Percentiles rank a stretch among this genome's conserved stretches.
Evolutionary conservation across 441 rosid genomes (phyloP).

Genomic region (Viola pubescens): DNA sequence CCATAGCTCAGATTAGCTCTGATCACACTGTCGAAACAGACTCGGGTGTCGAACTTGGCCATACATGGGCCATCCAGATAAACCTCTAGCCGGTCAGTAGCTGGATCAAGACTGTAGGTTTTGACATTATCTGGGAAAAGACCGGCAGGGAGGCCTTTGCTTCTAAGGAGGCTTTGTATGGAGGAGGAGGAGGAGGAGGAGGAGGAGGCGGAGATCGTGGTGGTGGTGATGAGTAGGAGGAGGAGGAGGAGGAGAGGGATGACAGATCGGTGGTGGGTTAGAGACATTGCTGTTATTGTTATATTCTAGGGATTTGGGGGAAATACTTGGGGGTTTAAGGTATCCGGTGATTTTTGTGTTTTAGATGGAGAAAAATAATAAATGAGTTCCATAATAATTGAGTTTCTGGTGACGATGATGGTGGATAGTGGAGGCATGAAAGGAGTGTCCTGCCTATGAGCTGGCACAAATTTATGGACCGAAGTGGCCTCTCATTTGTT

Average conservation of each 20-base stretch:
- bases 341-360: neutral
- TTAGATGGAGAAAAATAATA: too few relatives aligned
- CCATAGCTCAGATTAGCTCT: conserved; percentile 81
- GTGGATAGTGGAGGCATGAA: neutral
- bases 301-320: conserved; percentile 5
- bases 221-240: conserved; percentile 19
- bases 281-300: conserved; percentile 25
- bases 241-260: conserved; percentile 19
- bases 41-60: conserved; percentile 67
- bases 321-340: neutral
- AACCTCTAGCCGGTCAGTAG: conserved; percentile 52
- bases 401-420: conserved; percentile 4
- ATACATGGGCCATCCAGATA: conserved; percentile 59
- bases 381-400: too few relatives aligned
- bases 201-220: conserved; percentile 10
- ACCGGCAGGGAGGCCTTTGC: conserved; percentile 82
- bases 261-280: conserved; percentile 26
- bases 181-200: conserved; percentile 30
- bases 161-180: conserved; percentile 50
- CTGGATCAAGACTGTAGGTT: conserved; percentile 41
- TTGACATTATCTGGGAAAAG: conserved; percentile 65
- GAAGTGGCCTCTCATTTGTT: neutral
- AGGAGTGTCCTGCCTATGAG: conserved; percentile 18
- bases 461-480: conserved; percentile 14
- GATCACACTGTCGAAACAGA: conserved; percentile 65